These are phyloP conservation scores for Aquilaria agallochum DNA, from an alignment of 441 rosid species.

Conservation along the genomic window DNA sequence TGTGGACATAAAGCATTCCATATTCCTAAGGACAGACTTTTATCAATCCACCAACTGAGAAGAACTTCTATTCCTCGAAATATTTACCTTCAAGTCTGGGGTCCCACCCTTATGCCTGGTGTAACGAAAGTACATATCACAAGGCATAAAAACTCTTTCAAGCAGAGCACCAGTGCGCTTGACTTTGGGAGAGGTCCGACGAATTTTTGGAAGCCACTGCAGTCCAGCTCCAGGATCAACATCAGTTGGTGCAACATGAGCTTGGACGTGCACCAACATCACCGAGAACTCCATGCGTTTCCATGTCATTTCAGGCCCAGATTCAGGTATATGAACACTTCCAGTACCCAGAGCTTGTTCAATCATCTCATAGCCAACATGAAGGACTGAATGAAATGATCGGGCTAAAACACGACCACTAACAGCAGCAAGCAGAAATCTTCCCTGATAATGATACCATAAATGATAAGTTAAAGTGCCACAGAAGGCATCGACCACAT, in stretches of 20 bases:
- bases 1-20: too few species aligned
- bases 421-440: conserved; percentile 96
- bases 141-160: conserved; percentile 98
- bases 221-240: conserved; percentile 99
- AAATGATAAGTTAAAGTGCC: not conserved
- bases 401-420: conserved; percentile 94
- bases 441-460: conserved; percentile 55
- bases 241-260: conserved; percentile 99
- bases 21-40: not conserved
- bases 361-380: conserved; percentile 73
- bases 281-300: conserved; percentile 90
- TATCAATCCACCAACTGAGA: too few species aligned
- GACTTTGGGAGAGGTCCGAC: conserved; percentile 77
- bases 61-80: too few species aligned
- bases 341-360: conserved; percentile 68
- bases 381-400: conserved; percentile 89
- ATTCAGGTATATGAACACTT: conserved; percentile 58
- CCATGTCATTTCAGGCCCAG: conserved; percentile 88
- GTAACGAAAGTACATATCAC: conserved; percentile 95
- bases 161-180: conserved; percentile 98
- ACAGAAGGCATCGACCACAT: too few species aligned
- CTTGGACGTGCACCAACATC: conserved; percentile 98
- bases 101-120: conserved; percentile 96
- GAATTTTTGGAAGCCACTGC: conserved; percentile 98
- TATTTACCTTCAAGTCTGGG: conserved; percentile 86